Evolutionary conservation across 257 asterid genomes (phyloP), one percentile per base, ranked within the genome.

Genomic region (Osmanthus fragrans): DNA sequence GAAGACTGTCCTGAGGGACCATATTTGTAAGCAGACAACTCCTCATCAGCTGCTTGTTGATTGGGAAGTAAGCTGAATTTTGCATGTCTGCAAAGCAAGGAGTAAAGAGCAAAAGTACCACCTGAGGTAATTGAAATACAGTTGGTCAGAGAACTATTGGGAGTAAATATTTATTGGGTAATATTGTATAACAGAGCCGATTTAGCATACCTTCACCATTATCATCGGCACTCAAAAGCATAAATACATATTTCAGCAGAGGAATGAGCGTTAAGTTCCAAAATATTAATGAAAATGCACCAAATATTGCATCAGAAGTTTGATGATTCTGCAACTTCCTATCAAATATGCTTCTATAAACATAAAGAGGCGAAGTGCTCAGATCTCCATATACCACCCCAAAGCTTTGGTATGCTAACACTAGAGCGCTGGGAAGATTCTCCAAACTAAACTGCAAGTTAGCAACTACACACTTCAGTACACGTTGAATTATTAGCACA

Each of bases 21-120:
- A 84, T 90, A 90, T 85, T 87, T 94, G 85, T 91, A 94, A 70
- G 99, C 75, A 37, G 93, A 88, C 70, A 94, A 89, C 81, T 94
- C 99, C 88, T 92, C 99, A 73, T 94, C 99, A 70, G 99, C 99
- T 30, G 99, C 97, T 86, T 94, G 99, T 79, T 94, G 99, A 88
- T 92, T 94, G 66, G 99, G 96, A 87, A 94, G 99, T 83, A 94
- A 89, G 80, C 97, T 85, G 77, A 95, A 87, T 74, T 95, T 95
- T 73, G 98, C 97, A 87, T 95, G 96, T 81, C 99, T 87, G 77
- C 97, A 92, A 42, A 94, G 95, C 82, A 94, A 88, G 66, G 97
- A 91, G 84, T 94, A 94, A 47, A 94, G 95, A 77, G 99, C 98
- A 83, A 95, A 95, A 63, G 98, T 88, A 82, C 98, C 99, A 84